Base-by-base conservation (phyloP, 805 yeast genomes). In the Allodekkera sacchari region DNA sequence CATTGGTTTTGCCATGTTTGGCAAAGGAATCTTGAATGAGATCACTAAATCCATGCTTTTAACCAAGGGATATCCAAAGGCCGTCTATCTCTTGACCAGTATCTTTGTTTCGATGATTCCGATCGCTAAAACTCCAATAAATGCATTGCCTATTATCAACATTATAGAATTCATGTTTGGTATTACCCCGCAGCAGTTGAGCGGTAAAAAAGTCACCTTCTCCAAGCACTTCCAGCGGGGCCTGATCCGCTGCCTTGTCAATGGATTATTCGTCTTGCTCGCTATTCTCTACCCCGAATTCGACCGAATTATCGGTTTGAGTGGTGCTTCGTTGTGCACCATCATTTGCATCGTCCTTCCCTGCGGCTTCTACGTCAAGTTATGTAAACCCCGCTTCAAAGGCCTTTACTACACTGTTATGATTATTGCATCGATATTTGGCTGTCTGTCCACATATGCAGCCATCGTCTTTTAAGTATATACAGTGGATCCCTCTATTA, bases 271-370 rank as follows among this genome's bases (percentile, higher is more conserved):
- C 45, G 83, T 83, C 15, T 32, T 63, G 11, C 61, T 83, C 32
- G 79, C 95, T 0, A 73, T 84, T 25, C 35, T 74, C 11, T 76
- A 83, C 52, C 95, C 95, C 3, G 84, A 79, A 35, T 87, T 87
- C 51, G 96, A 85, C 53, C 74, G 74, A 44, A 70, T 87, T 37
- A 78, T 87, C 42, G 92, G 95, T 6, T 72, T 87, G 28, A 59
- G 83, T 47, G 96, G 96, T 18, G 78, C 94, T 8, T 81, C 88
- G 2, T 62, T 87, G 33, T 83, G 95, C 47, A 81, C 84, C 47
- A 59, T 77, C 9, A 74, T 85, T 27, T 87, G 96, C 53, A 62
- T 85, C 35, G 77, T 83, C 25, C 65, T 85, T 25, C 96, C 96
- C 3, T 69, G 88, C 34, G 55, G 71, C 12, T 87, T 87, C 52